A percentile compares a stretch with the other conserved stretches of the same genome.
Evolutionary conservation across 805 yeast genomes (phyloP).

Genomic region (Yamadazyma olivae): DNA sequence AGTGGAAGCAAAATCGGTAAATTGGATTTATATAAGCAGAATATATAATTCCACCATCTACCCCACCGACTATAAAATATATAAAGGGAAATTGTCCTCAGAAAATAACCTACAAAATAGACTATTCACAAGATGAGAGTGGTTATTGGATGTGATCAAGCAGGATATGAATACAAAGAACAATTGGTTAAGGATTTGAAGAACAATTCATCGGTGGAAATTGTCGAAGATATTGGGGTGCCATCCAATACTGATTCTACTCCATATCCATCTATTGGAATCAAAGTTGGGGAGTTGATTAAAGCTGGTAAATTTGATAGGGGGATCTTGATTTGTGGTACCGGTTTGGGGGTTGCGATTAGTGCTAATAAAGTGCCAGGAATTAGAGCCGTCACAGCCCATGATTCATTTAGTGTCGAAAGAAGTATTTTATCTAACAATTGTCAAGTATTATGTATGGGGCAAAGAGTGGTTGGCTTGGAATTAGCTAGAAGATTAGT

Average conservation of each 20-base stretch:
- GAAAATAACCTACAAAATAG: no score
- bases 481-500: conserved; percentile 43
- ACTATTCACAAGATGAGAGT: conserved; percentile 23
- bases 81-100: no score
- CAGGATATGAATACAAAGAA: conserved; percentile 43
- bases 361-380: conserved; percentile 47
- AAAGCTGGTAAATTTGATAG: conserved; percentile 41
- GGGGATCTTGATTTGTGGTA: conserved; percentile 46
- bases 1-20: conserved; percentile 6
- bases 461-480: conserved; percentile 44
- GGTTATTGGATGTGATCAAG: conserved; percentile 42
- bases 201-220: conserved; percentile 21
- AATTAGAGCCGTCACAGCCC: conserved; percentile 48
- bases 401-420: conserved; percentile 46
- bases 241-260: conserved; percentile 24
- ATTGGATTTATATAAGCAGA: no score
- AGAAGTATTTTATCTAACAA: conserved; percentile 42
- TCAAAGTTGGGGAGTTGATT: conserved; percentile 40
- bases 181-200: conserved; percentile 33
- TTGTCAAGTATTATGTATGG: conserved; percentile 47
- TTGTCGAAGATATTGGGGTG: conserved; percentile 41
- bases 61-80: conserved; percentile 9
- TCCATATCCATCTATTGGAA: conserved; percentile 44
- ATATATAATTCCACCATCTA: conserved; percentile 2
- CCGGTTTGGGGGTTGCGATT: conserved; percentile 49